These are phyloP conservation scores for Dispira parvispora DNA, from an alignment of 192 early-diverging fungal genomes.

Conservation along the genomic window DNA sequence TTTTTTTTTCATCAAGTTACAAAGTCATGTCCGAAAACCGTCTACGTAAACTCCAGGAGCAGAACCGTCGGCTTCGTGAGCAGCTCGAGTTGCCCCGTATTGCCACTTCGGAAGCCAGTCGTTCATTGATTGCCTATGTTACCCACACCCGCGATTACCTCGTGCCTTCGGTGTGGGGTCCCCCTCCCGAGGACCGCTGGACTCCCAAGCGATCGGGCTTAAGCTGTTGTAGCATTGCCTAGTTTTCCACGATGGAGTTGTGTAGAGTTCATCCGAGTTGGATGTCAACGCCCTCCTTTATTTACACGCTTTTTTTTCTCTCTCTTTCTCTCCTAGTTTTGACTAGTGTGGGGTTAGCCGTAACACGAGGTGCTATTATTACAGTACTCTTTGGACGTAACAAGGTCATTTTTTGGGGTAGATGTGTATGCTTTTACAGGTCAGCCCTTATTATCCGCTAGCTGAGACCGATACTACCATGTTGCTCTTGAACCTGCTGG, in stretches of 20 bases:
- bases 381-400: no score
- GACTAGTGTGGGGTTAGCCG: no score
- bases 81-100: constrained; percentile 64
- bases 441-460: no score
- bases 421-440: no score
- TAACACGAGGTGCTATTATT: no score
- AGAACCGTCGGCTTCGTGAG: constrained; percentile 54
- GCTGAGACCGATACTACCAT: no score
- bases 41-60: constrained; percentile 49
- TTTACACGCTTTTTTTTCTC: no score
- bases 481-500: no score
- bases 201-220: constrained; percentile 28
- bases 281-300: no score
- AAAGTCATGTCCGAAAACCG: constrained; percentile 38
- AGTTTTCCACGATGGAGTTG: not conserved
- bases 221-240: constrained; percentile 20
- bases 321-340: no score
- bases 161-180: constrained; percentile 40
- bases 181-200: constrained; percentile 40
- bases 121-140: constrained; percentile 35
- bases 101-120: constrained; percentile 52
- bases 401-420: no score
- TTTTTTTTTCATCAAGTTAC: not conserved
- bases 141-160: constrained; percentile 41
- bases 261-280: no score